Conservation (phyloP, 306 rosid species). For the Glycine soja region DNA sequence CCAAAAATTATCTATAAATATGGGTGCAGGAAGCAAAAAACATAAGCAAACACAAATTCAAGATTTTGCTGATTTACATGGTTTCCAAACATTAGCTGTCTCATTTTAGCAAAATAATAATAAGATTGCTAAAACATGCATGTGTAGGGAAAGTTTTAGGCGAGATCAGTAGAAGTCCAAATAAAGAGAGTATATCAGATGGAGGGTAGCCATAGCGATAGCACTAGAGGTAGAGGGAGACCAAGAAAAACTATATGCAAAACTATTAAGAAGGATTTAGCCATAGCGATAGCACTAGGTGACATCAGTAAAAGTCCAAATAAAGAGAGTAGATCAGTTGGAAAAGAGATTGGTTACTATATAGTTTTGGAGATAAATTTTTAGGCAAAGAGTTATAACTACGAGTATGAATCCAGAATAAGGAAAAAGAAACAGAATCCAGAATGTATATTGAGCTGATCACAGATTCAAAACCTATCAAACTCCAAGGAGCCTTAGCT, state of each 20-base stretch:
- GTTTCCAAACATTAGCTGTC: conserved; percentile 33
- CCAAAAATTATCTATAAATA: conserved; percentile 28
- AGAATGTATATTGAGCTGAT: conserved; percentile 15
- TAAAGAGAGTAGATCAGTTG: too few relatives aligned
- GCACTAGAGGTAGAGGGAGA: background rate
- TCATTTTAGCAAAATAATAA: conserved; percentile 34
- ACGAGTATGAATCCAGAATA: background rate
- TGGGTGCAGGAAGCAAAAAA: conserved; percentile 25
- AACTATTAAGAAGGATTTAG: background rate
- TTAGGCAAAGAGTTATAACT: conserved; percentile 26
- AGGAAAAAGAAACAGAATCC: conserved; percentile 29
- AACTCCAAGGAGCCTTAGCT: conserved; percentile 4
- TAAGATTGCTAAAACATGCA: conserved; percentile 2
- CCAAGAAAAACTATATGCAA: background rate
- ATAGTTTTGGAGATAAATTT: conserved; percentile 29
- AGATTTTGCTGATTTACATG: conserved; percentile 23
- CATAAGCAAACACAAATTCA: conserved; percentile 23
- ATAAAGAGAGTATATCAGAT: background rate
- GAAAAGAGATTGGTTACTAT: background rate
- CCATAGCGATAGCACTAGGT: too few relatives aligned
- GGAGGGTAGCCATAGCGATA: background rate
- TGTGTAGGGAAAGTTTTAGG: conserved; percentile 14
- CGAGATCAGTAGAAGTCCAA: background rate
- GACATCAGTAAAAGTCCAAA: too few relatives aligned
- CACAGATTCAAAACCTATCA: conserved; percentile 29